These are phyloP conservation scores for Solanum hybrid DNA, from an alignment of 305 asterid genomes.

Conservation along the genomic window DNA sequence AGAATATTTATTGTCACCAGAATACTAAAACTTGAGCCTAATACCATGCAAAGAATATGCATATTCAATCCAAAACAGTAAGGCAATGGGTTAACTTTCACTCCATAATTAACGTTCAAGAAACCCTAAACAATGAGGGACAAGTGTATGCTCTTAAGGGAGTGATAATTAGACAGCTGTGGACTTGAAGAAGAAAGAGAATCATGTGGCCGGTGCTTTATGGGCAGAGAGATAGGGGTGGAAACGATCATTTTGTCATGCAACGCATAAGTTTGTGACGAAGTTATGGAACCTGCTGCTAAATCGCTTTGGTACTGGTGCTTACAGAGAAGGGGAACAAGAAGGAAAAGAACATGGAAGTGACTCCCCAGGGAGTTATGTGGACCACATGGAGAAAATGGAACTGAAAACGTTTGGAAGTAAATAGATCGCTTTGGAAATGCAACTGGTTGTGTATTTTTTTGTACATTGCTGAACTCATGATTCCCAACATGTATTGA, in stretches of 20 bases:
- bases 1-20: too few species aligned
- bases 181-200: not conserved
- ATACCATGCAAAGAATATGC: not conserved
- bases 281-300: not conserved
- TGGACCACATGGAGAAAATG: not conserved
- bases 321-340: not conserved
- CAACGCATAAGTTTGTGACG: not conserved
- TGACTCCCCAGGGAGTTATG: not conserved
- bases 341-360: not conserved
- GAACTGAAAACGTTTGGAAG: not conserved
- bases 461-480: not conserved
- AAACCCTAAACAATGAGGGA: not conserved
- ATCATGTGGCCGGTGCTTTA: not conserved
- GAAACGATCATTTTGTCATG: not conserved
- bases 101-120: not conserved
- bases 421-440: not conserved
- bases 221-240: not conserved
- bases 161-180: not conserved
- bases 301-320: not conserved
- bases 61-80: not conserved
- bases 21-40: not conserved
- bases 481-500: not conserved
- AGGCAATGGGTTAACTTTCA: not conserved
- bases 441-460: not conserved
- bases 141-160: not conserved